phyloP scores from a whole-genome alignment of 2,329 filamentous ascomycete species.

The Cytospora piceae region DNA sequence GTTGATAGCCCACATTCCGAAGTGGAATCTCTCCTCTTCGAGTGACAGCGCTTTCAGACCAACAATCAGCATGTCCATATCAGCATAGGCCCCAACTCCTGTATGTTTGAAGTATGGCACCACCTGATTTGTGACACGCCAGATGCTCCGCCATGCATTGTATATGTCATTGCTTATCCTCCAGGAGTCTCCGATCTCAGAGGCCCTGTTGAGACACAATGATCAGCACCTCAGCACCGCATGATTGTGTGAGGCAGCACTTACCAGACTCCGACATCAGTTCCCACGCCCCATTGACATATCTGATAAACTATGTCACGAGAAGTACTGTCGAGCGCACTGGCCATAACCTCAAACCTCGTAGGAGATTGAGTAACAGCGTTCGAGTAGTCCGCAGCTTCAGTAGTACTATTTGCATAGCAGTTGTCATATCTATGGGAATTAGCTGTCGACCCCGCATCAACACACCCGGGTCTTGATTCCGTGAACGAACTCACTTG shows the following conservation, averaged over 20 bases:
- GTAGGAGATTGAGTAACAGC: conserved; percentile 44
- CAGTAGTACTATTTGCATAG: conserved; percentile 47
- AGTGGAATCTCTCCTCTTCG: conserved; percentile 56
- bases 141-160: conserved; percentile 54
- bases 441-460: not conserved
- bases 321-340: conserved; percentile 44
- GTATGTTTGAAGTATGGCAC: conserved; percentile 51
- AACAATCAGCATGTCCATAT: conserved; percentile 57
- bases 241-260: not conserved
- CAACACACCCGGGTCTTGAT: not conserved
- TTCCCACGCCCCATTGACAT: conserved; percentile 57
- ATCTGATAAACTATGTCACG: conserved; percentile 52
- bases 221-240: conserved; percentile 5
- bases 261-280: conserved; percentile 50
- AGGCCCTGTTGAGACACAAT: conserved; percentile 39
- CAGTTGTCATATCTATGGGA: conserved; percentile 51
- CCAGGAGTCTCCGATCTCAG: conserved; percentile 51
- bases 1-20: conserved; percentile 55
- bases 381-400: conserved; percentile 47
- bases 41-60: conserved; percentile 50
- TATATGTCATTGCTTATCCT: conserved; percentile 59
- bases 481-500: conserved; percentile 48
- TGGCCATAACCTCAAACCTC: conserved; percentile 52
- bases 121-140: conserved; percentile 56
- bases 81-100: conserved; percentile 51